Evolutionary conservation across 2,329 filamentous ascomycete genomes (phyloP), one percentile per base, ranked within the genome.

Genomic region (Rutstroemia sydowiana): DNA sequence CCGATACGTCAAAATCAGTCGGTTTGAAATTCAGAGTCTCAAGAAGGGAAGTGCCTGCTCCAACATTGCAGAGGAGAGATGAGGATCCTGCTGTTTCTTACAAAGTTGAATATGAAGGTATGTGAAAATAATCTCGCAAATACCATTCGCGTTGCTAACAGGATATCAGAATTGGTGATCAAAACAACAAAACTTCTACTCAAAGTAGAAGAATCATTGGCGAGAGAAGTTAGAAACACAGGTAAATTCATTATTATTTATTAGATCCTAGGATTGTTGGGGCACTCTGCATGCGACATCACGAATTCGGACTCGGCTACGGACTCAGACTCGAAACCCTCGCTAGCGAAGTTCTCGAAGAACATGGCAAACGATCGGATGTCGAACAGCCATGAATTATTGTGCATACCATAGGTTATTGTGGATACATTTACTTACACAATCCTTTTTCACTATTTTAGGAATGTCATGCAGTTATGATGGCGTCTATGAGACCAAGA

Each of bases 41-140:
- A 20, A 75, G 81, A 63, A 74, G 73, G 50, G 61, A 64, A 65
- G 69, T 62, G 68, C 65, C 62, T 61, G 67, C 47, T 61, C 71
- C 53, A 78, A 69, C 87, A 9, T 68, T 81, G n/a, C 70, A 73
- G 2, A 70, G 69, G 9, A 53, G 40, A 18, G 56, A 54, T 44
- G 78, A 83, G 46, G 82, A 89, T 41, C 68, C 77, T n/a, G 75
- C 83, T 3, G 79, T 87, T 9, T 81, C 75, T 49, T 93, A 89
- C 64, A 77, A 77, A 40, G 71, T 93, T 26, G 78, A 86, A 51
- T 87, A 88, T 62, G 75, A 87, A 77, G 83, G 87, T 88, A 71
- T 45, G 4, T 47, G 18, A n/a, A 46, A 11, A 11, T 5, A 5
- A 30, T 47, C 34, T n/a, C 11, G 6, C 31, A 5, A 10, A 5